Conservation (phyloP, 805 yeast genomes). For the Yarrowia divulgata region DNA sequence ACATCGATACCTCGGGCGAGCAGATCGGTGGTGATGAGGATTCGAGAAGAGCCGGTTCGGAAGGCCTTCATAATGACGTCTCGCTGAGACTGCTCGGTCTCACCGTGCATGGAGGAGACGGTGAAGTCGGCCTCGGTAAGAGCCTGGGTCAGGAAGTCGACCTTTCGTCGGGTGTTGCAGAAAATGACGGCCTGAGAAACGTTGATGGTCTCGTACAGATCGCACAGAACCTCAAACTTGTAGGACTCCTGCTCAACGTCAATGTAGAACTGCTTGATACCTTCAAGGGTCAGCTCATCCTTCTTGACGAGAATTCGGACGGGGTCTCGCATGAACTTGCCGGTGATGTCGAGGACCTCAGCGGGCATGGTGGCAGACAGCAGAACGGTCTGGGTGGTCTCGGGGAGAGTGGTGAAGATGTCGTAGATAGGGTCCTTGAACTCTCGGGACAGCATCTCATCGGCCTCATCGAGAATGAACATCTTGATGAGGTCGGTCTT, state of each 20-base stretch:
- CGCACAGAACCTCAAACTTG: constrained; percentile 95
- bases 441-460: constrained; percentile 90
- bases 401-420: constrained; percentile 83
- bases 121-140: constrained; percentile 84
- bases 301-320: constrained; percentile 91
- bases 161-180: constrained; percentile 96
- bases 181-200: constrained; percentile 98
- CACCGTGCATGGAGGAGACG: constrained; percentile 96
- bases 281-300: constrained; percentile 93
- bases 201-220: constrained; percentile 91
- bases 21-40: constrained; percentile 93
- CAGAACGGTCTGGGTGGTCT: constrained; percentile 88
- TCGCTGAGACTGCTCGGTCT: constrained; percentile 93
- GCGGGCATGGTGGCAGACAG: constrained; percentile 93
- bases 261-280: constrained; percentile 90
- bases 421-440: constrained; percentile 96
- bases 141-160: constrained; percentile 84
- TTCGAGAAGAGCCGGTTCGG: constrained; percentile 91
- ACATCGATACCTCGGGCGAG: constrained; percentile 99
- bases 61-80: constrained; percentile 95
- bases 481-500: constrained; percentile 80
- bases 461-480: constrained; percentile 95
- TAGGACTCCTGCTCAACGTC: constrained; percentile 91
- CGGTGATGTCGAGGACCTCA: constrained; percentile 90
- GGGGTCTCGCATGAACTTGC: constrained; percentile 91